Percentiles rank a stretch among this genome's conserved stretches.
Conservation (phyloP, 2,329 filamentous ascomycete genomes). For the Diaporthe sp. region DNA sequence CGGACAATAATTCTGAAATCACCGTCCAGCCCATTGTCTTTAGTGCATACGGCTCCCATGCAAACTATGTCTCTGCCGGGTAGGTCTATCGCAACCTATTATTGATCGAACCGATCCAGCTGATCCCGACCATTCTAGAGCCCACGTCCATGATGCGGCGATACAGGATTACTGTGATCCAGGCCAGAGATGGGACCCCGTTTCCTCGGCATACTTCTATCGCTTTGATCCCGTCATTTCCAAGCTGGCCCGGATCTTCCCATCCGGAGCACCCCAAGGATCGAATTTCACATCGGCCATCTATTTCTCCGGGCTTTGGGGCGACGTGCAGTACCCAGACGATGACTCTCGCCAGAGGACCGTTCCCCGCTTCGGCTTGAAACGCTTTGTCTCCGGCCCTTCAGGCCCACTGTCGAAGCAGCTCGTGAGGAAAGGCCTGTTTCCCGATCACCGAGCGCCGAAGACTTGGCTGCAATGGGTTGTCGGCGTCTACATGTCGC, state of each 20-base stretch:
- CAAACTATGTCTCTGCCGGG: slow-evolving; percentile 46
- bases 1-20: neutral
- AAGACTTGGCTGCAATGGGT: slow-evolving; percentile 44
- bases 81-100: slow-evolving; percentile 27
- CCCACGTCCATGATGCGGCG: slow-evolving; percentile 46
- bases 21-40: slow-evolving; percentile 45
- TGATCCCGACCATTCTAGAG: slow-evolving; percentile 35
- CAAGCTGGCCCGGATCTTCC: slow-evolving; percentile 37
- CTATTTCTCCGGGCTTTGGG: slow-evolving; percentile 48
- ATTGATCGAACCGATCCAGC: neutral
- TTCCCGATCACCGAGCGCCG: slow-evolving; percentile 40
- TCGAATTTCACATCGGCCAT: slow-evolving; percentile 47
- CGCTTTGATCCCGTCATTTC: slow-evolving; percentile 42
- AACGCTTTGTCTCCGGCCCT: slow-evolving; percentile 46
- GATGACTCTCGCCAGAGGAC: slow-evolving; percentile 46
- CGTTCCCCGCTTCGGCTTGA: slow-evolving; percentile 45
- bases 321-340: slow-evolving; percentile 45
- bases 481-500: slow-evolving; percentile 41
- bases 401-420: slow-evolving; percentile 47
- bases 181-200: slow-evolving; percentile 47
- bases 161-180: slow-evolving; percentile 48
- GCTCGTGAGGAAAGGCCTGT: slow-evolving; percentile 46
- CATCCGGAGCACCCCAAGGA: slow-evolving; percentile 15
- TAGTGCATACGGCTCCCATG: slow-evolving; percentile 48
- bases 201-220: slow-evolving; percentile 50